Evolutionary conservation across 2,329 filamentous ascomycete genomes (phyloP), one percentile per base, ranked within the genome.

Genomic region (Penicillium sp.): DNA sequence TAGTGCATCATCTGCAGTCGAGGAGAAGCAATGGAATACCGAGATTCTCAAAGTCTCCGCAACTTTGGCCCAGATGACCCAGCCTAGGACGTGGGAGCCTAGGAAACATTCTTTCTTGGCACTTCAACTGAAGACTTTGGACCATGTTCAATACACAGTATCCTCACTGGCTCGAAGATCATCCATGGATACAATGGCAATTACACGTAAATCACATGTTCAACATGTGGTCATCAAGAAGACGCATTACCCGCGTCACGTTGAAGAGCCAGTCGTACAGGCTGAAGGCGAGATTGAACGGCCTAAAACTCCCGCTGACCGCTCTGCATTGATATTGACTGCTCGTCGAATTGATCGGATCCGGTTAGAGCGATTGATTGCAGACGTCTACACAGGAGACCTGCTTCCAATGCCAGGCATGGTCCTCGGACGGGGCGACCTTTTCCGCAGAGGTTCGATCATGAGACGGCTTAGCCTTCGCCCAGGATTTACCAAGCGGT

Each of bases 381-480:
- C 83, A 14, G 90, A 96, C 60, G 84, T 96, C 1, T 97, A 92
- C 88, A 95, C 89, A 13, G 85, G 86, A 47, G 89, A 95, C 52
- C 73, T 84, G 16, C 75, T 97, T 39, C 91, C 91, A 1, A 94
- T 88, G 67, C 91, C 92, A 14, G 91, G 91, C 1, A 92, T 96
- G 83, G 83, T 82, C 30, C 79, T 73, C 71, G 85, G 75, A 71
- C 84, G 70, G 71, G 84, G 76, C 75, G 88, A 96, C 66, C 77
- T 90, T 3, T 86, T 94, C 43, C 89, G 61, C 27, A 58, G 91
- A 11, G 91, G 90, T 34, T 89, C 89, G 0, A 84, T 96, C 67
- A 96, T 96, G 77, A 84, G 91, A 48, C 95, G 92, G 69, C 81
- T 97, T 59, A 96, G 90, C 72, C 87, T 90, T 66, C 82, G 89